Percentiles rank a stretch among this genome's conserved stretches.
Evolutionary conservation across 2,329 filamentous ascomycete species (phyloP).

Genomic region (Ceratocystiopsis sp.): DNA sequence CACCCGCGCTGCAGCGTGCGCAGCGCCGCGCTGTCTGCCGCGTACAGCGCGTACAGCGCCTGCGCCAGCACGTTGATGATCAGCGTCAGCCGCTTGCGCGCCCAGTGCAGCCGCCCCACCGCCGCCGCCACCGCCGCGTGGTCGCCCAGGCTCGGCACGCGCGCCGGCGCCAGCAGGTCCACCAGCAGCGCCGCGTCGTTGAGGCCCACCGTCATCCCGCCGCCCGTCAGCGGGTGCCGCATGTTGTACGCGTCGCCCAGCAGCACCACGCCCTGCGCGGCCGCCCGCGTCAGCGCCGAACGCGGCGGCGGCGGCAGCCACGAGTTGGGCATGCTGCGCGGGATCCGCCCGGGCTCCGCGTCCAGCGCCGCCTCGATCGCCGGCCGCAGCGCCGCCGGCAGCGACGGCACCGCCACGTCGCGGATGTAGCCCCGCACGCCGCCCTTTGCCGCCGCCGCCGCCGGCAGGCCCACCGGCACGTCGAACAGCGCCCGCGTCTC

Average conservation of each 20-base stretch:
- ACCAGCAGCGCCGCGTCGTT: slow-evolving; percentile 74
- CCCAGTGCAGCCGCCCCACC: slow-evolving; percentile 70
- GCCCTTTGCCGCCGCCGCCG: slow-evolving; percentile 55
- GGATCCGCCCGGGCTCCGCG: slow-evolving; percentile 45
- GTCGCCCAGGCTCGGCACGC: slow-evolving; percentile 54
- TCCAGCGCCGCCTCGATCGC: slow-evolving; percentile 63
- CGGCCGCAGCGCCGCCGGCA: slow-evolving; percentile 56
- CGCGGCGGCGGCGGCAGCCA: slow-evolving; percentile 53
- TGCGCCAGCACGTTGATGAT: slow-evolving; percentile 98
- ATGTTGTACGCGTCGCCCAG: slow-evolving; percentile 96
- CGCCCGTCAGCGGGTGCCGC: slow-evolving; percentile 94
- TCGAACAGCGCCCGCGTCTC: slow-evolving; percentile 87
- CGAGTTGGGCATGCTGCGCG: slow-evolving; percentile 82
- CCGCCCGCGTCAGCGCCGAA: slow-evolving; percentile 24
- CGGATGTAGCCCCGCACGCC: slow-evolving; percentile 73
- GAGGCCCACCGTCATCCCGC: slow-evolving; percentile 95
- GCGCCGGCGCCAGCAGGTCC: slow-evolving; percentile 51
- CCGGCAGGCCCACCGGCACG: slow-evolving; percentile 60
- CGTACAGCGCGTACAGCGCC: slow-evolving; percentile 82
- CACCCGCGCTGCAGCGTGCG: slow-evolving; percentile 73
- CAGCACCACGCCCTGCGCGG: slow-evolving; percentile 55
- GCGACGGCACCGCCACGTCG: slow-evolving; percentile 55
- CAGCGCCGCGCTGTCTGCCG: slow-evolving; percentile 63
- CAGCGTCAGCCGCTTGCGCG: slow-evolving; percentile 60
- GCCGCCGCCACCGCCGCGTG: slow-evolving; percentile 46